Conservation (phyloP, 306 rosid genomes). For the Senna tora region DNA sequence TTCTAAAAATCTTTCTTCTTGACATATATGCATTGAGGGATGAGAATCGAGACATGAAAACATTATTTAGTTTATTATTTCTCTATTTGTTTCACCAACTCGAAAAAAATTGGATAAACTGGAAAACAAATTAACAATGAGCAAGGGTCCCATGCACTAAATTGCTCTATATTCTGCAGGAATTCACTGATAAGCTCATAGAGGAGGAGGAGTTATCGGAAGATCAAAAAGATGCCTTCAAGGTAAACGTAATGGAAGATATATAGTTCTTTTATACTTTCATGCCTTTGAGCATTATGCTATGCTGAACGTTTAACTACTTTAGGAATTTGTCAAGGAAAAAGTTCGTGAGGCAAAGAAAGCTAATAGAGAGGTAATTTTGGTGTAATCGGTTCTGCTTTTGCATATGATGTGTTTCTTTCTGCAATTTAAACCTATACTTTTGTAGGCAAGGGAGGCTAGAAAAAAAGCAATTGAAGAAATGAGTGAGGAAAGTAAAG, state of each 20-base stretch:
- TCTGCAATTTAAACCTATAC: conserved; percentile 10
- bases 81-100: conserved; percentile 1
- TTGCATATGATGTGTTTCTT: background rate
- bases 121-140: background rate
- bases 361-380: conserved; percentile 68
- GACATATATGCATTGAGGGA: background rate
- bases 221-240: conserved; percentile 77
- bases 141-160: background rate
- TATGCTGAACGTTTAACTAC: conserved; percentile 12
- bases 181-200: conserved; percentile 72
- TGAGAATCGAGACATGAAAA: too few relatives aligned
- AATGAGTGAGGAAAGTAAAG: conserved; percentile 74
- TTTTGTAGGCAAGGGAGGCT: conserved; percentile 77
- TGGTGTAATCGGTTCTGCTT: conserved; percentile 28
- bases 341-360: conserved; percentile 80
- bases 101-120: background rate
- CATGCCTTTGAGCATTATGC: background rate
- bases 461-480: conserved; percentile 71
- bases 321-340: conserved; percentile 79
- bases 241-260: conserved; percentile 47
- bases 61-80: conserved; percentile 16
- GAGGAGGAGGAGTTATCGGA: conserved; percentile 66
- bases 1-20: conserved; percentile 17
- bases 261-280: background rate
- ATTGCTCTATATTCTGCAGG: conserved; percentile 55